A percentile compares a stretch with the other conserved stretches of the same genome.
These are phyloP conservation scores for Medicago arabica DNA, from an alignment of 306 rosid species.

Conservation along the genomic window DNA sequence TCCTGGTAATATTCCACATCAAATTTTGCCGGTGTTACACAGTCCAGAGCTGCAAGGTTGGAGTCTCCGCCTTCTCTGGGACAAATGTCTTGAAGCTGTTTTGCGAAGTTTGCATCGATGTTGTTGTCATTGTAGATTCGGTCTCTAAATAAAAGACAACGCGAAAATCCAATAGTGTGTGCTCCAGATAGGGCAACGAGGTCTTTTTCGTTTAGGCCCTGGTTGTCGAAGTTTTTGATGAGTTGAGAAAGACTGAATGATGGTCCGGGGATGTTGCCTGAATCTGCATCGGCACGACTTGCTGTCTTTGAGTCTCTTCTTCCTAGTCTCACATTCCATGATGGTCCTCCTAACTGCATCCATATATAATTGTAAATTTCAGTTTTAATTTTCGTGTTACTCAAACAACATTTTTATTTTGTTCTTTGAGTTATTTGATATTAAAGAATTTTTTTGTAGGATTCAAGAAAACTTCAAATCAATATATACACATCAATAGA, in stretches of 20 bases:
- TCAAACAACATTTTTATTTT: not conserved
- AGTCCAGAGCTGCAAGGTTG: slow-evolving; percentile 54
- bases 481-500: too few relatives aligned
- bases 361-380: not conserved
- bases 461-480: too few relatives aligned
- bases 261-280: slow-evolving; percentile 48
- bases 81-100: slow-evolving; percentile 32
- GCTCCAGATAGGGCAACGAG: slow-evolving; percentile 52
- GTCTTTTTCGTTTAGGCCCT: slow-evolving; percentile 56
- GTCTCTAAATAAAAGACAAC: slow-evolving; percentile 34
- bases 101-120: slow-evolving; percentile 43
- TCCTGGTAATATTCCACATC: slow-evolving; percentile 31
- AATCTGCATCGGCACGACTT: slow-evolving; percentile 41
- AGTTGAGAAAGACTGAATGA: slow-evolving; percentile 41
- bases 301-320: slow-evolving; percentile 65
- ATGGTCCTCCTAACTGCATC: slow-evolving; percentile 59
- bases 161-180: slow-evolving; percentile 54
- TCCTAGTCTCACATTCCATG: slow-evolving; percentile 54
- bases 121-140: slow-evolving; percentile 48
- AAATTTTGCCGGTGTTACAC: slow-evolving; percentile 21
- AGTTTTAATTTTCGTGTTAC: not conserved
- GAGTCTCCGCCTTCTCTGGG: slow-evolving; percentile 50
- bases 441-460: not conserved
- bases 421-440: too few relatives aligned
- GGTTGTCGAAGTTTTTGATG: slow-evolving; percentile 41